Base-by-base conservation (phyloP, 2,329 filamentous ascomycete genomes). In the Pseudogymnoascus sp. region DNA sequence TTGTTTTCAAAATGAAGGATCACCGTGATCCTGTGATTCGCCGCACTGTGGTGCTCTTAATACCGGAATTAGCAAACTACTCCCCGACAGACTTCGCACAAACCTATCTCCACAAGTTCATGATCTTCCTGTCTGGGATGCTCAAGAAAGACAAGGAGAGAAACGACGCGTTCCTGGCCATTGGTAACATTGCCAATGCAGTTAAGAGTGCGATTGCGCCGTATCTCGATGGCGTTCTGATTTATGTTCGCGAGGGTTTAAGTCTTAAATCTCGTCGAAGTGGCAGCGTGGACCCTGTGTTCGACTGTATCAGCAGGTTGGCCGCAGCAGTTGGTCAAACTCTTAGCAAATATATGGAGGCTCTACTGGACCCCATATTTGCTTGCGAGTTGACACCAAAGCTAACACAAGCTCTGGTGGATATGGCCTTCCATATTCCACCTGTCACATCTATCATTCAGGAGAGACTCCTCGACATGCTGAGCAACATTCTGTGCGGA, bases 371-470 rank as follows among this genome's bases (percentile, higher is more conserved):
- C 67, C 92, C 95, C 9, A 97, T 99, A 62, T 99, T 99, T 74
- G 92, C 91, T 14, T 99, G 94, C 71, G 94, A 96, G 57, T 80
- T 99, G 59, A 97, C 91, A 37, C 89, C 93, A 61, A 94, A 95
- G 66, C 81, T 99, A 22, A 97, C 93, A 0, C 92, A 97, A 72
- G 95, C 95, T 2, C 79, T 99, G 60, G 92, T 97, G 20, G 95
- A 99, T 70, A 97, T 99, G 90, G 94, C 94, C 28, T 96, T 97
- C 71, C 97, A 99, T 71, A 97, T 99, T 54, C 94, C 93, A 0
- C 91, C 95, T 0, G 91, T 97, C 62, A 94, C 96, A 71, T 83
- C 89, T 2, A 92, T 86, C 6, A 97, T 99, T 39, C 94, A 99
- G 71, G 93, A 97, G 70, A 87, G 94, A 67, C 78, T 99, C 22